Percentiles rank a stretch among this genome's conserved stretches.
Conservation (phyloP, 2,329 filamentous ascomycete species). For the Fusarium graminum region DNA sequence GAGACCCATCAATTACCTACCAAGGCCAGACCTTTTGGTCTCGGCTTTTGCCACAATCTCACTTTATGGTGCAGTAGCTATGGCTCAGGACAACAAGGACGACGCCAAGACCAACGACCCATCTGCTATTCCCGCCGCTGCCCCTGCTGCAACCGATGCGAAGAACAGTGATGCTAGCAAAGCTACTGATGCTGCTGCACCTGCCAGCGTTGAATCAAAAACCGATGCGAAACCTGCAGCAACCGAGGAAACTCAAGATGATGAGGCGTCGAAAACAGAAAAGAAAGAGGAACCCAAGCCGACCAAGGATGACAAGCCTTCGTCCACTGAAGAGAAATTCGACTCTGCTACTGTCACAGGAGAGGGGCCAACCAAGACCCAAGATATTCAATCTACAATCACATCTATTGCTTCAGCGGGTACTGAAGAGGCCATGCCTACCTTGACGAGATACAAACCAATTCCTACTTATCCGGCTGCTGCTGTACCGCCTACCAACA, state of each 20-base stretch:
- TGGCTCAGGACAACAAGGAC: slow-evolving; percentile 51
- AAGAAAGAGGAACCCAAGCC: slow-evolving; percentile 24
- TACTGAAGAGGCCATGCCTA: slow-evolving; percentile 55
- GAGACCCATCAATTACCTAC: slow-evolving; percentile 48
- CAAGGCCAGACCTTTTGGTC: slow-evolving; percentile 47
- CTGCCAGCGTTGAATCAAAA: slow-evolving; percentile 34
- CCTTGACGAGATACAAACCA: slow-evolving; percentile 56
- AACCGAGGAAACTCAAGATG: slow-evolving; percentile 28
- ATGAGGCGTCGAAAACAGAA: slow-evolving; percentile 32
- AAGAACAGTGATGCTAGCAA: slow-evolving; percentile 33
- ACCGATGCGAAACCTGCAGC: slow-evolving; percentile 26
- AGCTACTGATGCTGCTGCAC: slow-evolving; percentile 19
- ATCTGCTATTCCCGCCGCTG: slow-evolving; percentile 27
- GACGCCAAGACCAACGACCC: slow-evolving; percentile 34
- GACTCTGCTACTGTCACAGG: slow-evolving; percentile 43
- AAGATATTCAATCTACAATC: slow-evolving; percentile 26
- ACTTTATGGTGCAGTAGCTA: slow-evolving; percentile 50
- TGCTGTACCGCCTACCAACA: slow-evolving; percentile 82
- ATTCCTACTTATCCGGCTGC: slow-evolving; percentile 75
- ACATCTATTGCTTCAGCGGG: slow-evolving; percentile 36
- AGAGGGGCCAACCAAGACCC: slow-evolving; percentile 31
- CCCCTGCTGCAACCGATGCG: slow-evolving; percentile 36
- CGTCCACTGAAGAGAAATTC: slow-evolving; percentile 29
- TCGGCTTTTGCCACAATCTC: slow-evolving; percentile 48
- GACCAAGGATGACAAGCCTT: slow-evolving; percentile 22